Conservation (phyloP, 2,329 filamentous ascomycete genomes). For the Talaromyces sp. region DNA sequence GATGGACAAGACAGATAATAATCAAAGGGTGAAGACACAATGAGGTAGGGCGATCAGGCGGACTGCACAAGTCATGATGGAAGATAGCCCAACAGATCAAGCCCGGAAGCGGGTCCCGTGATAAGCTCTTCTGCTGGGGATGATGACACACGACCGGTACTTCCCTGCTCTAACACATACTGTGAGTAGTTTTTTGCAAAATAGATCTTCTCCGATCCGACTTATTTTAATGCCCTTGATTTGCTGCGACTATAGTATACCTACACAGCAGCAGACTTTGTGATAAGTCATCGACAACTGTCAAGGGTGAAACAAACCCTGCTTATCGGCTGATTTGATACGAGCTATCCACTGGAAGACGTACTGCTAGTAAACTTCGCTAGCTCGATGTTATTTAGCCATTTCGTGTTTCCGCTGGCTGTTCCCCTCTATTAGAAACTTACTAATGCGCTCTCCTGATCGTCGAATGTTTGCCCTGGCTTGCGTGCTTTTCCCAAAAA, state of each 20-base stretch:
- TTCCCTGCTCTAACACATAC: neutral
- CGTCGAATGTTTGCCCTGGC: neutral
- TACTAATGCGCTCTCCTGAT: neutral
- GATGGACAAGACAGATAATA: neutral
- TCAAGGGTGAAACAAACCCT: neutral
- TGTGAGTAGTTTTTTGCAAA: neutral
- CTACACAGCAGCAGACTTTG: neutral
- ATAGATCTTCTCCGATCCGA: neutral
- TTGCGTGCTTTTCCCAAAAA: neutral
- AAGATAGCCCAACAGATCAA: neutral
- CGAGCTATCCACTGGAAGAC: neutral
- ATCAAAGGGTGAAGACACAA: neutral
- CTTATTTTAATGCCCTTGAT: neutral
- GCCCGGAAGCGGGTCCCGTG: conserved; percentile 16
- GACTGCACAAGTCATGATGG: conserved; percentile 1
- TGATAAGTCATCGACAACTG: neutral
- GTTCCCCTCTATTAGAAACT: neutral
- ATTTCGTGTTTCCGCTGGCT: neutral
- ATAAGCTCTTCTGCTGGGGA: neutral
- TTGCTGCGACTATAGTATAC: too few species aligned
- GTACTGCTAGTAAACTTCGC: neutral
- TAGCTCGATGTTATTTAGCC: neutral
- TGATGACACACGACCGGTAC: neutral
- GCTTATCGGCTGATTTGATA: conserved; percentile 1
- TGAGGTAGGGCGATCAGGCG: conserved; percentile 7